These are phyloP conservation scores for Phytophthora cajani DNA, from an alignment of 352 stramenopile genomes.

Conservation along the genomic window DNA sequence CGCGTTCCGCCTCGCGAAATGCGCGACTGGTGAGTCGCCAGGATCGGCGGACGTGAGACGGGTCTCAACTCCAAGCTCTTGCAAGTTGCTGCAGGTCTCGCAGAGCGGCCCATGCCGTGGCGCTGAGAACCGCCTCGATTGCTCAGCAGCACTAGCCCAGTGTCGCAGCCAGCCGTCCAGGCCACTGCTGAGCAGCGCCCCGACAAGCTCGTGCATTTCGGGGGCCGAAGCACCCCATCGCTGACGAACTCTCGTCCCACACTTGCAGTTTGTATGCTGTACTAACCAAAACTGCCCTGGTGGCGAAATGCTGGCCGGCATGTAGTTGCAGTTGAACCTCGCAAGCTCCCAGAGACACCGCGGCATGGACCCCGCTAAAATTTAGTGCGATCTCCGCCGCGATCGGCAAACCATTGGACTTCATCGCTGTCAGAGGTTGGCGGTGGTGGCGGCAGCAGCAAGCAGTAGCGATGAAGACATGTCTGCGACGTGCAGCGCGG, in stretches of 20 bases:
- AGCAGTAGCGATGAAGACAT: background rate
- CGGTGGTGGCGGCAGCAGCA: background rate
- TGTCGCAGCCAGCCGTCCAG: background rate
- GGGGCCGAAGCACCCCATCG: background rate
- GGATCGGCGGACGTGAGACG: background rate
- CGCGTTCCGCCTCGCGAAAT: background rate
- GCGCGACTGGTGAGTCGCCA: background rate
- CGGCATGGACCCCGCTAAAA: slow-evolving; percentile 7
- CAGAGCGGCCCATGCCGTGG: too few relatives aligned
- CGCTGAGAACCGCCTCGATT: background rate
- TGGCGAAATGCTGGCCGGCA: background rate
- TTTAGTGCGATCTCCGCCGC: slow-evolving; percentile 9
- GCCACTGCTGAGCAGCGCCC: background rate
- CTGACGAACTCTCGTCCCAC: slow-evolving; percentile 7
- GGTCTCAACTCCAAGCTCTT: background rate
- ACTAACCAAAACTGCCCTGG: too few relatives aligned
- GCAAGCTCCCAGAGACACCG: background rate
- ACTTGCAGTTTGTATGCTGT: background rate
- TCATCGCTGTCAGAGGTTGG: background rate
- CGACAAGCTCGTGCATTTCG: too few relatives aligned
- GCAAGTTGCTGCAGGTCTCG: background rate
- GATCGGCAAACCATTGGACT: slow-evolving; percentile 10
- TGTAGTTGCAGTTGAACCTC: slow-evolving; percentile 12
- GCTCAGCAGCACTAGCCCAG: background rate
- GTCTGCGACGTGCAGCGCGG: background rate